Percentiles rank a stretch among this genome's conserved stretches.
phyloP scores from a whole-genome alignment of 2,329 filamentous ascomycete species.

The Akanthomyces dipterigenus region DNA sequence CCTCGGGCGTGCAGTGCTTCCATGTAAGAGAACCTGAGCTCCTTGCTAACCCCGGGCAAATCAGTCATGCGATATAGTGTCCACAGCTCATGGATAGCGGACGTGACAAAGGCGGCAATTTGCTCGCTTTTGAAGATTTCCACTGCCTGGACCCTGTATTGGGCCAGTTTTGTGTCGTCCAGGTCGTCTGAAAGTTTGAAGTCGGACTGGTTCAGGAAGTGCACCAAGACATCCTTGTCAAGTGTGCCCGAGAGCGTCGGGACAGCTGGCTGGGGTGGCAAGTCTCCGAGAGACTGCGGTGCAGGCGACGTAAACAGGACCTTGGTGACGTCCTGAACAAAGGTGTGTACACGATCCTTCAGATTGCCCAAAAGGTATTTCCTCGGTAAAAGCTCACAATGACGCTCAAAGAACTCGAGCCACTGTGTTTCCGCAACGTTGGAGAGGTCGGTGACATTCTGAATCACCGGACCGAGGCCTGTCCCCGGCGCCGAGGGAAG shows the following conservation, averaged over 20 bases:
- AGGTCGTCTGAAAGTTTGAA: background rate
- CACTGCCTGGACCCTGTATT: background rate
- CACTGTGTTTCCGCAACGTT: constrained; percentile 3
- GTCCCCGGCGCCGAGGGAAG: background rate
- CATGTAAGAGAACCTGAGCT: constrained; percentile 9
- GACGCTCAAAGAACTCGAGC: constrained; percentile 1
- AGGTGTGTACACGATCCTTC: background rate
- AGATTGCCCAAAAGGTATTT: constrained; percentile 2
- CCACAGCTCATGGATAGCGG: constrained; percentile 3
- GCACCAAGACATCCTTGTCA: background rate
- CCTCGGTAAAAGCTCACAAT: background rate
- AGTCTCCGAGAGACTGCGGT: background rate
- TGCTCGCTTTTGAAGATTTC: background rate
- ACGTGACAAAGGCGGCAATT: background rate
- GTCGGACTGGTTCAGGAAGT: background rate
- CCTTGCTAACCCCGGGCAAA: background rate
- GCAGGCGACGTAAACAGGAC: constrained; percentile 4
- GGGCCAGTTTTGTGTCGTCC: background rate
- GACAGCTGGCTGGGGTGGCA: background rate
- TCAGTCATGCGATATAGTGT: constrained; percentile 2
- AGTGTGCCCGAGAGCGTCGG: background rate
- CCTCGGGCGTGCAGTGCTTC: constrained; percentile 7
- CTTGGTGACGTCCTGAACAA: constrained; percentile 5
- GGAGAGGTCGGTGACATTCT: background rate
- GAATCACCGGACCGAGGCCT: background rate